These are phyloP conservation scores for Nissolia schottii DNA, from an alignment of 306 rosid species.

Conservation along the genomic window DNA sequence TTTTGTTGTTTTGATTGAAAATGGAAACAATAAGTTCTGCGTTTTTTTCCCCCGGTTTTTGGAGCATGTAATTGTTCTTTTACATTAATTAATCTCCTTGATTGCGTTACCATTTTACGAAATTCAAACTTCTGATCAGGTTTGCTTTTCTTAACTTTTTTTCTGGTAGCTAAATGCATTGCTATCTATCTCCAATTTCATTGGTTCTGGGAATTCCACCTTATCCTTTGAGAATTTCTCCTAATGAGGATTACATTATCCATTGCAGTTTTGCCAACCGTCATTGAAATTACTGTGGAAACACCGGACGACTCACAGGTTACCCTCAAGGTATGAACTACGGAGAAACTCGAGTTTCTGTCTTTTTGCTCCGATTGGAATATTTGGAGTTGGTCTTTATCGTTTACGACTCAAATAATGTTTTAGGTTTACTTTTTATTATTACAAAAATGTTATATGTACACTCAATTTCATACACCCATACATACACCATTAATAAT, in stretches of 20 bases:
- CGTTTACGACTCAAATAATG: background rate
- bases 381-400: background rate
- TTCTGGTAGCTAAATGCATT: background rate
- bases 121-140: background rate
- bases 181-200: background rate
- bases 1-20: background rate
- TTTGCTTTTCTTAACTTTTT: background rate
- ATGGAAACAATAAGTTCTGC: background rate
- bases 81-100: background rate
- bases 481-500: too few relatives aligned
- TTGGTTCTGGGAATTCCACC: slow-evolving; percentile 17
- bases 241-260: background rate
- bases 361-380: background rate
- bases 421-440: too few relatives aligned
- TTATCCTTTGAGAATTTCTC: slow-evolving; percentile 12
- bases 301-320: slow-evolving; percentile 69
- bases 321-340: slow-evolving; percentile 65
- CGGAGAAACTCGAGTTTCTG: background rate
- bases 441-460: too few relatives aligned
- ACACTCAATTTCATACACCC: too few relatives aligned
- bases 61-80: background rate
- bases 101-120: background rate
- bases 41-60: background rate
- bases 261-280: slow-evolving; percentile 76
- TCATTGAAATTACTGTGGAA: slow-evolving; percentile 63